Evolutionary conservation across 2,329 filamentous ascomycete species (phyloP).

Genomic region (Paraphoma chrysanthemicola): DNA sequence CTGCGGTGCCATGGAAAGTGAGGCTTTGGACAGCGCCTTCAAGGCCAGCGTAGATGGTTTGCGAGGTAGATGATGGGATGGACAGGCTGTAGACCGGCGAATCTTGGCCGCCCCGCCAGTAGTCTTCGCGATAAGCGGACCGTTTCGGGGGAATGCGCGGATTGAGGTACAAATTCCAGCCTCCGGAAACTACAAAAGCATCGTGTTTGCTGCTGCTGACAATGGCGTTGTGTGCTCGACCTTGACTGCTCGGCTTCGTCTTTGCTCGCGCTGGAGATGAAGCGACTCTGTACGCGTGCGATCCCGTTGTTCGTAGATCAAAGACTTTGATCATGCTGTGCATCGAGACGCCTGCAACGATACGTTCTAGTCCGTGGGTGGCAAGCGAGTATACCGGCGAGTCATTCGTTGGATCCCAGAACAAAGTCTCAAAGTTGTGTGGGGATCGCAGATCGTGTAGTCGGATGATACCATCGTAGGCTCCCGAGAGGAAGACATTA

Average conservation of each 20-base stretch:
- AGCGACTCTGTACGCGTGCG: conserved; percentile 47
- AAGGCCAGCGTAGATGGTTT: conserved; percentile 56
- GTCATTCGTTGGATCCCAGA: conserved; percentile 63
- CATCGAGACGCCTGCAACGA: conserved; percentile 63
- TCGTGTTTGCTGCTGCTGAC: conserved; percentile 8
- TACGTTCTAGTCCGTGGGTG: conserved; percentile 62
- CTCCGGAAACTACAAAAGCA: conserved; percentile 22
- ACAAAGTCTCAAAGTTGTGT: conserved; percentile 56
- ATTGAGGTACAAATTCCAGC: conserved; percentile 58
- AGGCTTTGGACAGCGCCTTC: conserved; percentile 55
- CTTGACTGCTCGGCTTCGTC: conserved; percentile 1
- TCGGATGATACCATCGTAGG: conserved; percentile 63
- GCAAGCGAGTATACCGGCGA: conserved; percentile 66
- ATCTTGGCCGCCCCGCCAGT: conserved; percentile 29
- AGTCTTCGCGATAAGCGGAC: conserved; percentile 20
- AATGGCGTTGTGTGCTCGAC: conserved; percentile 23
- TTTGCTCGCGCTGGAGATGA: conserved; percentile 21
- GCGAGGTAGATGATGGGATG: conserved; percentile 52
- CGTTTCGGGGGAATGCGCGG: conserved; percentile 35
- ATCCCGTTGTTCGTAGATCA: conserved; percentile 62
- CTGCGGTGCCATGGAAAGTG: conserved; percentile 52
- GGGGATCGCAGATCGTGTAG: conserved; percentile 68
- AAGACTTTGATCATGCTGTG: conserved; percentile 69
- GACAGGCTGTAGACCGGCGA: conserved; percentile 59
- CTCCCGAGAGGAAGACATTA: conserved; percentile 65